Evolutionary conservation across 2,329 filamentous ascomycete species (phyloP), one percentile per base, ranked within the genome.

Genomic region (Talaromyces funiculosus): DNA sequence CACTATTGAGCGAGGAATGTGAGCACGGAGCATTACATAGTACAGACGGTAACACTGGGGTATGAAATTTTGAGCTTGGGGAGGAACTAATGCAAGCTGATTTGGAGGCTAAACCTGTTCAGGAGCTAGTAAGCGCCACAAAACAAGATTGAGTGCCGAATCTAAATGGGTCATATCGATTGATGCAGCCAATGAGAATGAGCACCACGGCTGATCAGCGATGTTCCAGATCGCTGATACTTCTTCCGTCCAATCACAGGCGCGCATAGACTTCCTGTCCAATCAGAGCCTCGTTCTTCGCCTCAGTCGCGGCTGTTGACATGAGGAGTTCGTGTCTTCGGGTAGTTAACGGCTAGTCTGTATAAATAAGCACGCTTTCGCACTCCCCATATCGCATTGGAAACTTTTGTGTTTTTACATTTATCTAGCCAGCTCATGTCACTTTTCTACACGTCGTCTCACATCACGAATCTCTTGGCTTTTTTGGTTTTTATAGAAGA

Each of bases 71-170:
- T 54, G 20, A 54, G 51, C 51, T 54, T 5, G 8, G 16, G 26
- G 6, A 8, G 26, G 45, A n/a, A 12, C 45, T 51, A 51, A 31
- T 51, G 45, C 45, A 51, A 9, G 26, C 16, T n/a, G 20, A 51
- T 33, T 12, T 33, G 29, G 9, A 8, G 16, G 3, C 18, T 51
- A 38, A 35, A 4, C 20, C 31, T 10, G 4, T 40, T 54, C 12
- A 14, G 24, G 42, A 5, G 3, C 31, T 40, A 54, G 51, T 40
- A 7, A 14, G 18, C 42, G 53, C 53, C 31, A 9, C 38, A 45
- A 61, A 61, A 53, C 54, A 61, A 57, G 59, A 61, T 57, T 57
- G 29, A 53, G 42, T 24, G 4, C 33, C 26, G 24, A 12, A 22
- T 16, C 51, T 29, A 37, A 49, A 43, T 60, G 51, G 51, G 24